phyloP scores from a whole-genome alignment of 176 grass and related monocot species.

The Avena eriantha region DNA sequence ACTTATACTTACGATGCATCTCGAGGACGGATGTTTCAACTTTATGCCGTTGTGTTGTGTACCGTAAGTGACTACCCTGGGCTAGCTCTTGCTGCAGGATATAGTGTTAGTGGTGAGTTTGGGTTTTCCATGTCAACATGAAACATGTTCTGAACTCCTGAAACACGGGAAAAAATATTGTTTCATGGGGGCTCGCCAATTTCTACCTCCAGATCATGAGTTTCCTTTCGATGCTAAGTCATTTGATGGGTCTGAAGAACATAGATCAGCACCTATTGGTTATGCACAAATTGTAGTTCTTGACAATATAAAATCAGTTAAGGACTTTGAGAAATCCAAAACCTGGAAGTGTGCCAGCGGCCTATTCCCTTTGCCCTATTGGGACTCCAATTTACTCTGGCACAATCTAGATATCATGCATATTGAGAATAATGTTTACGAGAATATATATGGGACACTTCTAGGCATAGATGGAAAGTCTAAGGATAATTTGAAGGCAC shows the following conservation, averaged over 20 bases:
- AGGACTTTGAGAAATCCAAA: background rate
- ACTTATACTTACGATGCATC: conserved; percentile 35
- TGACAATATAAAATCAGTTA: conserved; percentile 5
- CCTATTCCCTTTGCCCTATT: background rate
- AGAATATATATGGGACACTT: no score
- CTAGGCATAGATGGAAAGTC: background rate
- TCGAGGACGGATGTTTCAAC: background rate
- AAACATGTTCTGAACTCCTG: conserved; percentile 12
- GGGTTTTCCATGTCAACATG: background rate
- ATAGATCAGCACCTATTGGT: no score
- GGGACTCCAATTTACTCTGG: background rate
- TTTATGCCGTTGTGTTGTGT: no score
- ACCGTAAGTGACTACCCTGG: no score
- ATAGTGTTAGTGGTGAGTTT: background rate
- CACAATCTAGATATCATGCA: no score
- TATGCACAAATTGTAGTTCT: background rate
- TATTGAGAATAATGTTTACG: no score
- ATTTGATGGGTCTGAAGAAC: no score
- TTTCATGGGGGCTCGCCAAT: background rate
- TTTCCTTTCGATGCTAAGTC: no score
- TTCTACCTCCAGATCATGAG: background rate
- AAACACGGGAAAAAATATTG: background rate
- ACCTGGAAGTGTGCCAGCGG: background rate
- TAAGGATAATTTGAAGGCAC: conserved; percentile 31
- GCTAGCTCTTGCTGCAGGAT: background rate